phyloP scores from a whole-genome alignment of 169 alveolate species.

The Babesia ovata region DNA sequence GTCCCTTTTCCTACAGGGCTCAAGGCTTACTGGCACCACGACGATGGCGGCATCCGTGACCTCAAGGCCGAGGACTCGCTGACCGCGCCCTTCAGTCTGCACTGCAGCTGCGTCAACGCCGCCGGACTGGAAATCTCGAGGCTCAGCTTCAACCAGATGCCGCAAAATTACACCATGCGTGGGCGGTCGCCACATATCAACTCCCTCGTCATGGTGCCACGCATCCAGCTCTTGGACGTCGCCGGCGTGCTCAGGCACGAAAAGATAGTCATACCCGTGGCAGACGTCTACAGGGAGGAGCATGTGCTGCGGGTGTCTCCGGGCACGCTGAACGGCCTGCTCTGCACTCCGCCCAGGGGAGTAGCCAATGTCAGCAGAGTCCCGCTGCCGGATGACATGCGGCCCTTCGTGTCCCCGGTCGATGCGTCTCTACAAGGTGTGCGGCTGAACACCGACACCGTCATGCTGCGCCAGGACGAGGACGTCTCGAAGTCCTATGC shows the following conservation, averaged over 20 bases:
- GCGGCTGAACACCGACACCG: neutral
- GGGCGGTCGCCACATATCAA: too few relatives aligned
- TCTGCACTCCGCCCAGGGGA: neutral
- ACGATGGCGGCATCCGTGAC: neutral
- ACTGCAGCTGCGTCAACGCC: conserved; percentile 7
- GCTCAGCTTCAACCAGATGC: neutral
- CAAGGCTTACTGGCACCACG: neutral
- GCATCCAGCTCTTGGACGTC: neutral
- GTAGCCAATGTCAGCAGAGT: neutral
- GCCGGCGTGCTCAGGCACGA: neutral
- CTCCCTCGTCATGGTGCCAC: neutral
- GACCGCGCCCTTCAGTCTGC: neutral
- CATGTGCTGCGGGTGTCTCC: neutral
- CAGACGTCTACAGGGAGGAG: neutral
- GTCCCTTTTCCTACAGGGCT: neutral
- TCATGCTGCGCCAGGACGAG: neutral
- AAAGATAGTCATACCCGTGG: neutral
- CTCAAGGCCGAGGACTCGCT: neutral
- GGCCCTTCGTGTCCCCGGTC: neutral
- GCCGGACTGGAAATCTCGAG: conserved; percentile 11
- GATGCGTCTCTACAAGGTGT: neutral
- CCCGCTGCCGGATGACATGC: neutral
- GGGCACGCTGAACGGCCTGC: neutral
- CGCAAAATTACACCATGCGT: too few relatives aligned
- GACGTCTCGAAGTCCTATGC: neutral